Base-by-base conservation (phyloP, 306 rosid species). In the Benincasa hispida region DNA sequence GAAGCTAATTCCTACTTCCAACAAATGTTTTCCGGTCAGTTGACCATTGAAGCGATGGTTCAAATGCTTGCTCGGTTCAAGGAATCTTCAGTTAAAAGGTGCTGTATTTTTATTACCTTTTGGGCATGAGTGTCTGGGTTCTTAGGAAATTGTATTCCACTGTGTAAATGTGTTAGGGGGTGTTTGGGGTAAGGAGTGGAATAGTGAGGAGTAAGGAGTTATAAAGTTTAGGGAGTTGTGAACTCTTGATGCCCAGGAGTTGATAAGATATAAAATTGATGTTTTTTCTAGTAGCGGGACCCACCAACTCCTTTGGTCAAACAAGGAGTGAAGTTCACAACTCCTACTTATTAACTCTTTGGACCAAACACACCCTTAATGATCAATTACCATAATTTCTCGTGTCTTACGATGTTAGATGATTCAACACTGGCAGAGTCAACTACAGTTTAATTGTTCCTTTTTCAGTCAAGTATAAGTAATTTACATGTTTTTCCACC, bases 1-100 rank as follows among this genome's bases (percentile, higher is more conserved):
- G 98, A 95, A 88, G 97, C 99, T 72, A 95, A 92, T 84, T 79
- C 87, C 39, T 86, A 87, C 78, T 95, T 95, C 86, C 98, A 92
- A 65, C 87, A 92, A 67, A 92, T 95, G 98, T 95, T 90, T 73
- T 92, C 97, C 76, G 89, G 90, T 82, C 89, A 85, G 86, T 84
- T 92, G 86, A 78, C 91, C 28, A 85, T 90, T 77, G 88, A 78
- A 66, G 80, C 82, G 45, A 91, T 95, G 99, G 98, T 95, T 75
- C 92, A 92, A 79, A 92, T 85, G 93, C 93, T 95, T 73, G 87
- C 91, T 60, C 89, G 82, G 75, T 90, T 86, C 84, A 95, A 89
- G 83, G 99, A 90, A 78, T 92, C 99, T 76, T 80, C 98, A 70
- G 87, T 88, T n/a, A 77, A 81, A 77, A 90, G 99, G 99, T 95